phyloP scores from a whole-genome alignment of 164 flowering plant genomes.

The Tetrastigma voinierianum region DNA sequence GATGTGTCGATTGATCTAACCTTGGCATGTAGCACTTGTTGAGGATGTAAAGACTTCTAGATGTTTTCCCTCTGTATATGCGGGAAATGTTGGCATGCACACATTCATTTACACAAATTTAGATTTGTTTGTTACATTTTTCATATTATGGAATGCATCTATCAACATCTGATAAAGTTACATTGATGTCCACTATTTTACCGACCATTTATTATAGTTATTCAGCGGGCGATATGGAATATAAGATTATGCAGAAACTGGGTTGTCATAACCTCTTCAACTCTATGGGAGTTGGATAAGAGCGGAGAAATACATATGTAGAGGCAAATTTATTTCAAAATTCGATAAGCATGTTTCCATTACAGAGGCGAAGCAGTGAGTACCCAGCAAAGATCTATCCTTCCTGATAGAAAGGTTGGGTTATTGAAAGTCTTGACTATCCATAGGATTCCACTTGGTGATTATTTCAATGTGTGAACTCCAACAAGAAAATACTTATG shows the following conservation, averaged over 20 bases:
- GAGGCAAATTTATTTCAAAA: constrained; percentile 75
- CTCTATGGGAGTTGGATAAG: constrained; percentile 86
- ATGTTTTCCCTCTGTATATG: neutral
- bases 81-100: neutral
- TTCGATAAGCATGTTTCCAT: constrained; percentile 67
- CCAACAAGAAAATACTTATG: neutral
- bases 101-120: neutral
- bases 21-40: too few relatives aligned
- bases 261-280: constrained; percentile 67
- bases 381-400: constrained; percentile 72
- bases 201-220: constrained; percentile 67
- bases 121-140: neutral
- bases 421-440: constrained; percentile 81
- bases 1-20: neutral
- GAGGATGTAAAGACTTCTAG: too few relatives aligned
- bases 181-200: constrained; percentile 2
- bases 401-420: constrained; percentile 72
- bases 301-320: constrained; percentile 62
- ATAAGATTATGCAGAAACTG: constrained; percentile 70
- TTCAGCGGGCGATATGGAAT: constrained; percentile 78
- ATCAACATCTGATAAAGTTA: neutral
- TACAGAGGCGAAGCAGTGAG: constrained; percentile 87
- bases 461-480: constrained; percentile 70
- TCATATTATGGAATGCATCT: neutral
- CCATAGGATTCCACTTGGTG: constrained; percentile 86